phyloP scores from a whole-genome alignment of 257 asterid species.

The Thymus quinquecostatus region DNA sequence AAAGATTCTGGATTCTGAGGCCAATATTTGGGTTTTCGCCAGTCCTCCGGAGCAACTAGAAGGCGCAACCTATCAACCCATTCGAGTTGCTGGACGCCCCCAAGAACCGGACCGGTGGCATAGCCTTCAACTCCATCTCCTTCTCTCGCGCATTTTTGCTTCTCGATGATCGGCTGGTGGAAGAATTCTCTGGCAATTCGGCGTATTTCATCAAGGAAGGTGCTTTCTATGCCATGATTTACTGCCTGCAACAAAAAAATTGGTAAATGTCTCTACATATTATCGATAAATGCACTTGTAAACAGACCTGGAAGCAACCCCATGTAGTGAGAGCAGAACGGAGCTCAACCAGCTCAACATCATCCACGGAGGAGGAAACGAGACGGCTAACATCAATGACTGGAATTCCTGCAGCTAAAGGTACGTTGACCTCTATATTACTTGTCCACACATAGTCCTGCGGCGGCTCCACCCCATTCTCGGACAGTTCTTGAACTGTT shows the following conservation, averaged over 20 bases:
- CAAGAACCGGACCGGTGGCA: constrained; percentile 56
- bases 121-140: constrained; percentile 54
- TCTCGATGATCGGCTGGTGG: constrained; percentile 54
- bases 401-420: constrained; percentile 42
- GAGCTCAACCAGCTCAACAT: constrained; percentile 46
- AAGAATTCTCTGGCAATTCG: constrained; percentile 48
- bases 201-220: constrained; percentile 44
- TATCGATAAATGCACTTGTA: background rate
- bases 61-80: constrained; percentile 72
- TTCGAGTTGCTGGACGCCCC: constrained; percentile 58
- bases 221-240: constrained; percentile 60
- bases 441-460: constrained; percentile 36
- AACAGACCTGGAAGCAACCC: constrained; percentile 66
- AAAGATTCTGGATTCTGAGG: constrained; percentile 59
- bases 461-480: constrained; percentile 47
- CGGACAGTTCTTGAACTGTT: constrained; percentile 49
- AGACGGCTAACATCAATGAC: constrained; percentile 40
- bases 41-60: constrained; percentile 43
- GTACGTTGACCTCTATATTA: constrained; percentile 32
- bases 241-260: constrained; percentile 37
- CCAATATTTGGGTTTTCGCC: constrained; percentile 45
- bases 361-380: background rate
- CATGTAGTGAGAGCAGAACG: constrained; percentile 53
- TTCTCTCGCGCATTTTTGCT: constrained; percentile 47
- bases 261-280: too few species aligned